phyloP scores from a whole-genome alignment of 1,284 basidiomycete species.

The Trametes pubescens region DNA sequence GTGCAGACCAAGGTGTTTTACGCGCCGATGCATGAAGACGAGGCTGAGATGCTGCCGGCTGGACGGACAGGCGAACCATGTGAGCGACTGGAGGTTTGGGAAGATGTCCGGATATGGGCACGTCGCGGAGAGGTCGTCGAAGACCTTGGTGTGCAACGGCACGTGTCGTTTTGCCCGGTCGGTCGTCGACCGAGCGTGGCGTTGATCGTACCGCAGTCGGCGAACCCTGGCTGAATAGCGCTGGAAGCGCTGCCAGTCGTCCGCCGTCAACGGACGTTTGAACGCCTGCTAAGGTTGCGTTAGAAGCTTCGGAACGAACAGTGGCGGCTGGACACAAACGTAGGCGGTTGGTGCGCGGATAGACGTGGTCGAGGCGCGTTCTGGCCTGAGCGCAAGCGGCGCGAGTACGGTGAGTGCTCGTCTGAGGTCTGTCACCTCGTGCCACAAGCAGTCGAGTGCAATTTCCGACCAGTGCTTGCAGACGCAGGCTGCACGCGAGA shows the following conservation, averaged over 20 bases:
- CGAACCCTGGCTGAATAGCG: conserved; percentile 63
- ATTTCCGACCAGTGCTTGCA: conserved; percentile 41
- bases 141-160: conserved; percentile 41
- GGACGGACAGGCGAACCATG: conserved; percentile 44
- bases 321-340: conserved; percentile 20
- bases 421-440: conserved; percentile 46
- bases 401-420: conserved; percentile 57
- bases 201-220: conserved; percentile 36
- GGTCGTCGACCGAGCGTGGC: conserved; percentile 20
- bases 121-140: conserved; percentile 59
- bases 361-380: conserved; percentile 19
- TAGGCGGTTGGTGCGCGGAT: conserved; percentile 24
- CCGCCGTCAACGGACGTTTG: conserved; percentile 49
- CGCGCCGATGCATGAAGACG: conserved; percentile 50
- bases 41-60: conserved; percentile 43
- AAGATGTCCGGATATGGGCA: conserved; percentile 60
- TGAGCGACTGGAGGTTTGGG: conserved; percentile 60
- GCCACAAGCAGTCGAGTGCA: conserved; percentile 41
- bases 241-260: conserved; percentile 64
- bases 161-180: conserved; percentile 27
- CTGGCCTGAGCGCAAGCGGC: conserved; percentile 43
- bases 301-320: conserved; percentile 3
- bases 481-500: conserved; percentile 37
- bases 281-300: conserved; percentile 48
- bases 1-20: conserved; percentile 44